Evolutionary conservation across 345 rosid species (phyloP).

Genomic region (Pistacia vera): DNA sequence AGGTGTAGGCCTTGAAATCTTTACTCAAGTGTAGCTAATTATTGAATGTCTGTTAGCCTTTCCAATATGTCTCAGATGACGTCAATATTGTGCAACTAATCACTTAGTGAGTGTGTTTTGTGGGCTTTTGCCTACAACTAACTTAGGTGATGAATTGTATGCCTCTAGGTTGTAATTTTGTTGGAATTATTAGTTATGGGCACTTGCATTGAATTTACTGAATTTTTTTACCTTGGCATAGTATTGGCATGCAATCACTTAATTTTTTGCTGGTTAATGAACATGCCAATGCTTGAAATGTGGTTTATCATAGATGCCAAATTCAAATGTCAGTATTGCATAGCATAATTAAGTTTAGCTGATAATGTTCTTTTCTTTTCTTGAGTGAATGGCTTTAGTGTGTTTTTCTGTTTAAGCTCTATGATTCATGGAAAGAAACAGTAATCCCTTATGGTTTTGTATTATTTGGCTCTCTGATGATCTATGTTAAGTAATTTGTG

Average conservation of each 20-base stretch:
- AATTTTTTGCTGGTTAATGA: not conserved
- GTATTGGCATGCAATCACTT: not conserved
- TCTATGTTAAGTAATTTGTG: not conserved
- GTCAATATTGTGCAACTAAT: not conserved
- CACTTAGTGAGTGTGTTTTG: not conserved
- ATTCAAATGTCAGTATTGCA: not conserved
- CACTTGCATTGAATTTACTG: not conserved
- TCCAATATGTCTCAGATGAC: not conserved
- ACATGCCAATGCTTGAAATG: not conserved
- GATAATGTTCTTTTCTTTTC: not conserved
- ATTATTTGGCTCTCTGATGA: not conserved
- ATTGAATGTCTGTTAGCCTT: not conserved
- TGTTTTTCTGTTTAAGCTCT: not conserved
- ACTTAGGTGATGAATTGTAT: not conserved
- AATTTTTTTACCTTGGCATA: not conserved
- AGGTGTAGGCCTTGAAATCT: not conserved
- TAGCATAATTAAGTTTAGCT: not conserved
- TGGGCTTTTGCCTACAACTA: not conserved
- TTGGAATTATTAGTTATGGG: not conserved
- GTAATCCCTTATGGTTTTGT: not conserved
- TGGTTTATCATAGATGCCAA: not conserved
- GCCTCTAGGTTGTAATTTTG: not conserved
- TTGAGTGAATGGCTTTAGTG: not conserved
- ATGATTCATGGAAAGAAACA: not conserved
- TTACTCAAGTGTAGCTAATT: not conserved